phyloP scores from a whole-genome alignment of 495 filamentous ascomycete genomes.

The Pyrenopolyporus hunteri region DNA sequence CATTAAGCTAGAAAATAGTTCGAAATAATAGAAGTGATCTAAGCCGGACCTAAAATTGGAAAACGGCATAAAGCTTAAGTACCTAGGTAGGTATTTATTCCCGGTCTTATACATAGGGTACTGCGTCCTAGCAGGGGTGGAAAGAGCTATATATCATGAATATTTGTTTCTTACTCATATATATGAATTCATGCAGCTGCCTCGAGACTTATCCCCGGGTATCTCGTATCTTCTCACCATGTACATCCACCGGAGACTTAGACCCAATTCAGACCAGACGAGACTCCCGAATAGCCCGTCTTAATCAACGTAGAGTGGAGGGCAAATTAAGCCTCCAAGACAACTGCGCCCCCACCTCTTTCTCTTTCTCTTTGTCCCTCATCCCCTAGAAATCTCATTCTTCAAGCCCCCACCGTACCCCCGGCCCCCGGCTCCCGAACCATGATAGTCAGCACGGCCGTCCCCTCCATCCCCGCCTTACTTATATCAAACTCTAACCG shows the following conservation, averaged over 20 bases:
- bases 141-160: not conserved
- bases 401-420: not conserved
- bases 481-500: constrained; percentile 26
- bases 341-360: too few species aligned
- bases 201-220: not conserved
- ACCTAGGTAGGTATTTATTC: not conserved
- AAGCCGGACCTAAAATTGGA: not conserved
- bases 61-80: too few species aligned
- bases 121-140: too few species aligned
- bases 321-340: too few species aligned
- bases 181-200: not conserved
- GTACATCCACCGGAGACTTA: too few species aligned
- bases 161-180: not conserved
- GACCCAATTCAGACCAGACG: too few species aligned
- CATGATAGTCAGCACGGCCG: constrained; percentile 27
- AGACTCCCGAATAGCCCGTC: too few species aligned
- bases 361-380: too few species aligned
- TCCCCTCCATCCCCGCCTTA: constrained; percentile 11
- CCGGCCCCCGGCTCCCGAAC: constrained; percentile 23
- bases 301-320: too few species aligned
- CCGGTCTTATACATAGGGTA: too few species aligned
- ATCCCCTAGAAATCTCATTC: too few species aligned
- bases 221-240: not conserved
- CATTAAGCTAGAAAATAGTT: not conserved
- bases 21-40: not conserved